phyloP scores from a whole-genome alignment of 495 filamentous ascomycete species.

The Penicillium pancosmium region DNA sequence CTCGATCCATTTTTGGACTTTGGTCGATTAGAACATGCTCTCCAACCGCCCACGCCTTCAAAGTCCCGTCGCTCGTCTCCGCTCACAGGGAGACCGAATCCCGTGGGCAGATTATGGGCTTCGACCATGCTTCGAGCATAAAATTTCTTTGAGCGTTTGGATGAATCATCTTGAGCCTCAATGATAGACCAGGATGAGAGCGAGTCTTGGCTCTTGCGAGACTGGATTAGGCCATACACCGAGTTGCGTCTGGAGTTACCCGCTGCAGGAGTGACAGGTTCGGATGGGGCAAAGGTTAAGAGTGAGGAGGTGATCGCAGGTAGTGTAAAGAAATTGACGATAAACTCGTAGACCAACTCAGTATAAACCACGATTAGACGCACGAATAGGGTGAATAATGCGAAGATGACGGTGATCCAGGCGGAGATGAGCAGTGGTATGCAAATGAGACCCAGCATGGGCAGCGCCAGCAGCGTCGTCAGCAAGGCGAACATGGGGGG shows the following conservation, averaged over 20 bases:
- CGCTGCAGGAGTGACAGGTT: constrained; percentile 33
- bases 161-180: constrained; percentile 15
- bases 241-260: constrained; percentile 34
- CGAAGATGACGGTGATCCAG: constrained; percentile 66
- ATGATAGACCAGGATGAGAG: constrained; percentile 17
- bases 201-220: constrained; percentile 20
- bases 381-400: constrained; percentile 65
- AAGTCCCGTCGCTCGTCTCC: constrained; percentile 65
- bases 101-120: constrained; percentile 21
- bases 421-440: constrained; percentile 72
- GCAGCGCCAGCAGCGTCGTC: constrained; percentile 60
- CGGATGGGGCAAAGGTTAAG: constrained; percentile 35
- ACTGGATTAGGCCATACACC: constrained; percentile 24
- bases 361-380: constrained; percentile 69
- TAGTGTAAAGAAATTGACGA: constrained; percentile 60
- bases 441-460: constrained; percentile 64
- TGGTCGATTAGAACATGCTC: constrained; percentile 33
- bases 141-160: constrained; percentile 18
- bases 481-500: constrained; percentile 33
- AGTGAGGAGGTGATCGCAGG: constrained; percentile 35
- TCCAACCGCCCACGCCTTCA: constrained; percentile 86
- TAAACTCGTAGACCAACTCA: constrained; percentile 62
- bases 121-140: constrained; percentile 28
- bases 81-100: constrained; percentile 37
- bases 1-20: constrained; percentile 28